Base-by-base conservation (phyloP, 164 flowering plant species). In the Magnolia changhungtana region DNA sequence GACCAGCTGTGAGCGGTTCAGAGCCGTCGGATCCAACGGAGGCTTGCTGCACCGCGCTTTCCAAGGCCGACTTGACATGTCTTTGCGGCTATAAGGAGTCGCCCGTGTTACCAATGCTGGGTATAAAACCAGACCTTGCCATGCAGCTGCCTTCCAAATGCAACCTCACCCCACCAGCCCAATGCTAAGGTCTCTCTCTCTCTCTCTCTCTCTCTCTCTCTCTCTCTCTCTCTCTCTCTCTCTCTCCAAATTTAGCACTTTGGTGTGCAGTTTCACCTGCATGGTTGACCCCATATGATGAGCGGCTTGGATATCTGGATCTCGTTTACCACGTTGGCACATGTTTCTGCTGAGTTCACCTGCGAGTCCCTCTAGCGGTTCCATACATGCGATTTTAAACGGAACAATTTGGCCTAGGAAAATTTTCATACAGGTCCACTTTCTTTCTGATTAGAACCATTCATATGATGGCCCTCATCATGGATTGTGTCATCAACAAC, bases 121-220 rank as follows among this genome's bases (percentile, higher is more conserved):
- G 88, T 0, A 82, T 88, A 1, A 82, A 88, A 66, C 79, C 89
- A 16, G 65, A 79, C 2, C 83, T 75, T 2, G 89, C 89, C 77
- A 76, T 87, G 82, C 69, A 85, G 71, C 91, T 88, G 50, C 91
- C 91, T 65, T 65, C 55, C 45, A 80, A 80, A 77, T 83, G 85
- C 63, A 78, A 78, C 66, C 79, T 83, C 67, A 58, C 68, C 69
- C 71, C 81, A 18, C 75, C 85, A 24, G 7, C 74, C 19, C 51
- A 63, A 11, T 83, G 84, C 71, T 75, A 55, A 78, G 61, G 63
- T 67, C 66, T 29, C 73, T 63, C 67, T 63, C 66, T 63, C 66
- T 63, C 66, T 63, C 66, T 63, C 66, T 63, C 66, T 63, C 66
- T 63, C 21, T 63, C 66, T 63, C 66, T 63, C 66, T 63, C 66